Evolutionary conservation across 768 basidiomycete genomes (phyloP), one percentile per base, ranked within the genome.

Genomic region (Gloeostereum incarnatum): DNA sequence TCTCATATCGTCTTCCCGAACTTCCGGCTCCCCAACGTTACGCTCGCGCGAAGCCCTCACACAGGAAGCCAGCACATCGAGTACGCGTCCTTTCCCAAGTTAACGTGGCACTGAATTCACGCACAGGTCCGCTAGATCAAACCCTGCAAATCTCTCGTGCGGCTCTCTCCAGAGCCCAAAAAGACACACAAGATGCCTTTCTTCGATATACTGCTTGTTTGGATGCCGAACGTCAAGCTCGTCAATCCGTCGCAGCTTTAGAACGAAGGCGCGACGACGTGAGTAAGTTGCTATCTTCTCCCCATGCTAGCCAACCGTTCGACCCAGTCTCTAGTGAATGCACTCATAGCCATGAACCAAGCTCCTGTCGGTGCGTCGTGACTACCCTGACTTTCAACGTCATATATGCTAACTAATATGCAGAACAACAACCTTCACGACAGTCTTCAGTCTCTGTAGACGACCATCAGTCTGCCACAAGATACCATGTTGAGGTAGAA

Each of bases 191-290:
- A 48, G 81, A 83, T 30, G 71, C 80, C 3, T 81, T 83, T 49
- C 65, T 76, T 52, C 62, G 73, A 36, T 85, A 85, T 49, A 83
- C 74, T 8, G 66, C 73, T 8, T 81, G 75, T 56, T 62, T 84
- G 13, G 81, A 85, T 49, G 60, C 72, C 8, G 82, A 86, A 51
- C 63, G 66, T 30, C 76, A 77, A 53, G 81, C 81, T 34, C 66
- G 75, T 48, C 72, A 75, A 47, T 75, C 78, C 42, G 75, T 84
- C 8, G 55, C 55, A 5, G 61, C 73, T 39, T 77, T 78, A 38
- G 82, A 84, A 49, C 79, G 78, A 54, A 74, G 78, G 34, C 71
- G 80, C 45, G 82, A 84, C 49, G 78, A 80, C 41, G 67, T 74
- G 51, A 71, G 73, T 74, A 47, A 49, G 66, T 45, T 31, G 14